A percentile compares a stretch with the other conserved stretches of the same genome.
Evolutionary conservation across 139 green algal species (phyloP).

Genomic region (Desmodesmus armatus): DNA sequence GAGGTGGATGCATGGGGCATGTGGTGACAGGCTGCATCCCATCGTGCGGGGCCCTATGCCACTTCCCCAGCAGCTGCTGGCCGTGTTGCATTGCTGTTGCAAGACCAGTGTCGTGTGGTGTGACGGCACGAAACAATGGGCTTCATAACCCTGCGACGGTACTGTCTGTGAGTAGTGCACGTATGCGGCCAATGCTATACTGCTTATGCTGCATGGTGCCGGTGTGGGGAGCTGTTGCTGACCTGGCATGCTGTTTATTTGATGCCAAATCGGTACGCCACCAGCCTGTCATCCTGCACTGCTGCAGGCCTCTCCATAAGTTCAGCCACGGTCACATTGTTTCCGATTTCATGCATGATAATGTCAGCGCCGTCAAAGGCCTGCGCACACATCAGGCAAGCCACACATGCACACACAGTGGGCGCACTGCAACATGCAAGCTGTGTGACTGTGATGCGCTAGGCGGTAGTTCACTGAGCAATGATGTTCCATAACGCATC

Average conservation of each 20-base stretch:
- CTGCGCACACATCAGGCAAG: slow-evolving; percentile 15
- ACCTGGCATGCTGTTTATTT: not conserved
- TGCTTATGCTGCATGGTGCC: no score
- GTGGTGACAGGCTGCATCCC: not conserved
- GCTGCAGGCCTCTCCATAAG: slow-evolving; percentile 6
- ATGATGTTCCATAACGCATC: not conserved
- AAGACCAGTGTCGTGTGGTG: no score
- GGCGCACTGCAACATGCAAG: not conserved
- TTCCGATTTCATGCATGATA: slow-evolving; percentile 37
- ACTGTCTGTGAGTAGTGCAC: no score
- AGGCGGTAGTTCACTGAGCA: not conserved
- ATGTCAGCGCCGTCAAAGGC: slow-evolving; percentile 47
- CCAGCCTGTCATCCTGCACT: slow-evolving; percentile 44
- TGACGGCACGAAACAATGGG: no score
- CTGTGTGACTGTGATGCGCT: not conserved
- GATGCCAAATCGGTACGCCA: not conserved
- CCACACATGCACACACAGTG: not conserved
- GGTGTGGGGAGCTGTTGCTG: no score
- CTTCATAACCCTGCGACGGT: no score
- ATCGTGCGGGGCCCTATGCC: not conserved
- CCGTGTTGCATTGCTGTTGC: no score
- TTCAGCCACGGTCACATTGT: not conserved
- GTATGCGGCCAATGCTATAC: no score
- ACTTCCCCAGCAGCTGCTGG: not conserved
- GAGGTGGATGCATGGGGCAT: not conserved